A percentile compares a stretch with the other conserved stretches of the same genome.
phyloP scores from a whole-genome alignment of 2,329 filamentous ascomycete species.

The Rhinocladiella similis region DNA sequence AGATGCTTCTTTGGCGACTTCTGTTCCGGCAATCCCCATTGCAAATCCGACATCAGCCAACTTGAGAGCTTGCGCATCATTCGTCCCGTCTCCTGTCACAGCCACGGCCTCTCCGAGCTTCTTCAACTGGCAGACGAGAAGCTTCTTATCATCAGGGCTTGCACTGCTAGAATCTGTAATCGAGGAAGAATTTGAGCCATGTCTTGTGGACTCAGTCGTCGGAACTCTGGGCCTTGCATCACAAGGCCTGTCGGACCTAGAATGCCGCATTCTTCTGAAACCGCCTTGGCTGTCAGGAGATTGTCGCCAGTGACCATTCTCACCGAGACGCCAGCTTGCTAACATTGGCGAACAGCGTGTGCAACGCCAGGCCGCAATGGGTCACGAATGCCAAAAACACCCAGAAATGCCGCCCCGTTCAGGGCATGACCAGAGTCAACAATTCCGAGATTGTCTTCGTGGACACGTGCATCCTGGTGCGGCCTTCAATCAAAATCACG shows the following conservation, averaged over 20 bases:
- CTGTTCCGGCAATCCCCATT: conserved; percentile 67
- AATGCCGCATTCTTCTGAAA: conserved; percentile 73
- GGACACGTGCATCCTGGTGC: no score
- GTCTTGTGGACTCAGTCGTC: conserved; percentile 59
- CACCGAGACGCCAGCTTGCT: conserved; percentile 68
- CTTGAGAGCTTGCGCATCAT: conserved; percentile 65
- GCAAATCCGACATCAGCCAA: conserved; percentile 68
- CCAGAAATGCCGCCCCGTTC: conserved; percentile 41
- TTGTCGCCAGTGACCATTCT: conserved; percentile 77
- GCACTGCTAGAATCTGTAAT: conserved; percentile 66
- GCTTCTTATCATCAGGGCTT: conserved; percentile 66
- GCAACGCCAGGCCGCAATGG: conserved; percentile 68
- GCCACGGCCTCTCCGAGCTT: conserved; percentile 64
- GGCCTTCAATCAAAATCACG: no score
- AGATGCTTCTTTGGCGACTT: conserved; percentile 69
- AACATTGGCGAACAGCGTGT: conserved; percentile 66
- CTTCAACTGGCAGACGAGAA: conserved; percentile 63
- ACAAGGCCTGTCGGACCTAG: conserved; percentile 58
- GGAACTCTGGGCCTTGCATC: conserved; percentile 70
- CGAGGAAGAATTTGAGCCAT: conserved; percentile 60
- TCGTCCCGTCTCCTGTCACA: conserved; percentile 66
- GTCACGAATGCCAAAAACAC: conserved; percentile 75
- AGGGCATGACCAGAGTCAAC: no score
- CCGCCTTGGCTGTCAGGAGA: conserved; percentile 69
- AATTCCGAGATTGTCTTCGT: no score